Base-by-base conservation (phyloP, 73 alveolate genomes). In the Uronychia binucleata region DNA sequence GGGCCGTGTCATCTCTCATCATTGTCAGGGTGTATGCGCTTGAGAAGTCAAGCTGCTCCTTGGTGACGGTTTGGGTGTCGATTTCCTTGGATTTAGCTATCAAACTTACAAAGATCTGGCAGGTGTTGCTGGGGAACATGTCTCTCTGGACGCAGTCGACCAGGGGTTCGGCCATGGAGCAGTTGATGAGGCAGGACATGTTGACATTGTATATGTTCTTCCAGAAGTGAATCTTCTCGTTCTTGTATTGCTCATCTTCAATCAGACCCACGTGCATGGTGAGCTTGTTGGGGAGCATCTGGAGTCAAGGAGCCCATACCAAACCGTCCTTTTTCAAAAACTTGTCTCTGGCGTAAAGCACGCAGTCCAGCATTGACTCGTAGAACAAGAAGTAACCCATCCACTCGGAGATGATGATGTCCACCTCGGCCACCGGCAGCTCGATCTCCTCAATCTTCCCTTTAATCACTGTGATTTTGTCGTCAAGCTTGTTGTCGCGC, bases 211-310 rank as follows among this genome's bases (percentile, higher is more conserved):
- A 95, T 33, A 94, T 97, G 83, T 93, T 85, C 29, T 94, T 82
- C 99, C 99, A 96, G 93, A 94, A 96, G 26, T 79, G 75, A 0
- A 86, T 28, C 88, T 96, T 96, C 46, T 78, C n/a, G 57, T 88
- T 77, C 87, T 94, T 96, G 90, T 95, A 97, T 58, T 96, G 92
- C 31, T 90, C 97, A 89, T 98, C 99, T 88, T 98, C 99, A 57
- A 98, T 88, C 8, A 97, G 99, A 0, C 97, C 94, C 30, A 98
- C 79, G 81, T 79, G 87, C 33, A 98, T 78, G 34, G 87, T 91
- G 27, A 98, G 99, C 59, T 89, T 89, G 89, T 97, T 99, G 14
- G 99, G 99, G 31, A 98, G 94, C 80, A 98, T 96, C 46, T 88
- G 74, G n/a, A n/a, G n/a, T n/a, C n/a, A 46, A 19, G 19, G n/a